phyloP scores from a whole-genome alignment of 169 alveolate species.

The Besnoitia besnoiti region DNA sequence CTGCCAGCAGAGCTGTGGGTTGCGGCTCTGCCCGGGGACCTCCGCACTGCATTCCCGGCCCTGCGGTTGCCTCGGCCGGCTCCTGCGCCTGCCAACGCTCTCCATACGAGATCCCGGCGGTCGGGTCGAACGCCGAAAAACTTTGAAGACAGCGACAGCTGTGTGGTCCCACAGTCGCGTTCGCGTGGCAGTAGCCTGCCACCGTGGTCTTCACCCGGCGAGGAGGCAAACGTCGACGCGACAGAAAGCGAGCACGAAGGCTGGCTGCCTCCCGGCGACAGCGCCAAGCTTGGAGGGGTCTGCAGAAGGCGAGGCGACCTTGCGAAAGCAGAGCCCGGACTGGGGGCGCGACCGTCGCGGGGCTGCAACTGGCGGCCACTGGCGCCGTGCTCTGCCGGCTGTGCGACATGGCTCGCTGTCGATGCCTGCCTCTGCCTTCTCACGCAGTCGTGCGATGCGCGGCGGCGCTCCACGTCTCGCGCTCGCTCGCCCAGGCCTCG shows the following conservation, averaged over 20 bases:
- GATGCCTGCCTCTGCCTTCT: background rate
- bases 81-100: no score
- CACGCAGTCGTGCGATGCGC: no score
- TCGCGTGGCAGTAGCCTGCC: background rate
- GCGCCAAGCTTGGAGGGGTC: background rate
- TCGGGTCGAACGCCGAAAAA: background rate
- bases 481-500: no score
- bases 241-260: background rate
- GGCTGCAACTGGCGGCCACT: background rate
- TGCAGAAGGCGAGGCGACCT: background rate
- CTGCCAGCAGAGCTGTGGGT: slow-evolving; percentile 26
- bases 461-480: no score
- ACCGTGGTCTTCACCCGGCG: background rate
- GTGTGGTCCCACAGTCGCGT: background rate
- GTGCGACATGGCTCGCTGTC: background rate
- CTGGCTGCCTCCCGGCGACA: background rate
- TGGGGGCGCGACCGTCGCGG: background rate
- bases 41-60: no score
- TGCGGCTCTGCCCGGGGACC: background rate
- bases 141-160: background rate
- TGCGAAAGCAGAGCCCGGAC: background rate
- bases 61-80: no score
- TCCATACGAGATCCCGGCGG: no score
- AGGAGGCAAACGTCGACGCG: background rate
- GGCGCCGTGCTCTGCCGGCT: background rate